Conservation (phyloP, 73 alveolate genomes). For the Paramecium sonneborni region DNA sequence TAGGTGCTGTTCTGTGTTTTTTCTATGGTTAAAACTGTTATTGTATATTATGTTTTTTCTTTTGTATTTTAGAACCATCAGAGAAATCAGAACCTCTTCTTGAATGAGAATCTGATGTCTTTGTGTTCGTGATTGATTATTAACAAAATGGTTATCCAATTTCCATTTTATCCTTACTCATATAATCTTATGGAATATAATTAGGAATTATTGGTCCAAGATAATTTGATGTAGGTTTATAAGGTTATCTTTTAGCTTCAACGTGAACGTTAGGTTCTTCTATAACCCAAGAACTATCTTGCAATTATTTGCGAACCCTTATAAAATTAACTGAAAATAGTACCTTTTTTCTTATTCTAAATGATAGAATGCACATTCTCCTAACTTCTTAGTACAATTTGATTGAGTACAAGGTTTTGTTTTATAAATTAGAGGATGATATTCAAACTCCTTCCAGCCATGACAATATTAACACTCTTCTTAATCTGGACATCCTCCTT, state of each 20-base stretch:
- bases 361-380: slow-evolving; percentile 72
- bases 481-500: slow-evolving; percentile 84
- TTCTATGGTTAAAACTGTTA: neutral
- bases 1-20: slow-evolving; percentile 27
- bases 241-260: neutral
- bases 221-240: neutral
- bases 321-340: neutral
- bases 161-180: neutral
- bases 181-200: neutral
- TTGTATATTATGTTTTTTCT: neutral
- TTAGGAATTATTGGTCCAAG: slow-evolving; percentile 8
- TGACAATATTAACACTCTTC: slow-evolving; percentile 74
- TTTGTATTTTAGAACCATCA: neutral
- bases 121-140: neutral
- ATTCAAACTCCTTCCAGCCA: slow-evolving; percentile 94
- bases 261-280: neutral
- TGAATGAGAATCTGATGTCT: slow-evolving; percentile 6
- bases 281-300: neutral
- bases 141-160: slow-evolving; percentile 15
- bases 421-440: slow-evolving; percentile 84
- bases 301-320: neutral
- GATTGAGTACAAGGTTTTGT: slow-evolving; percentile 77
- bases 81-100: slow-evolving; percentile 1
- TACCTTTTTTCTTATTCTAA: slow-evolving; percentile 62
- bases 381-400: slow-evolving; percentile 64